Evolutionary conservation across 1,139 yeast species (phyloP), one percentile per base, ranked within the genome.

Genomic region (Scheffersomyces titani): DNA sequence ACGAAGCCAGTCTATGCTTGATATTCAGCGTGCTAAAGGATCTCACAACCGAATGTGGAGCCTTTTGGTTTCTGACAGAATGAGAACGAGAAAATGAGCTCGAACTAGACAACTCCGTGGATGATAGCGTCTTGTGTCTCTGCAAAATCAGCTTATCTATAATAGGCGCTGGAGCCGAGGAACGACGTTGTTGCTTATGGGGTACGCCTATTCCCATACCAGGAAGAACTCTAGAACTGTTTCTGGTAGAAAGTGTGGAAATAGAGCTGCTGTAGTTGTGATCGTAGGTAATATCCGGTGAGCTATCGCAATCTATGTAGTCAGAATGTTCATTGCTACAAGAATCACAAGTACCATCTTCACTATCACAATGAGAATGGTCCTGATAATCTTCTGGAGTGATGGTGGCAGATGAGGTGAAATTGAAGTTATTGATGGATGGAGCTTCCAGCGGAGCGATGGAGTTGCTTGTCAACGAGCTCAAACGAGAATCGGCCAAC

Each of bases 381-480:
- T 46, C 49, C 13, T 20, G 49, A 3, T 16, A 13, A 19, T n/a
- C 22, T 19, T 22, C 22, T 5, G 49, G 16, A 5, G 49, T 19
- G n/a, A 46, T 16, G 13, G 24, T 46, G 19, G 48, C 13, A 13
- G 49, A 46, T 16, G 49, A 46, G 16, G 49, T 22, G 22, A 46
- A 20, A 18, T 46, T 46, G 52, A 64, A 63, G 50, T 62, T 55
- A 50, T 59, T 61, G 36, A 61, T 54, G 3, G 62, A 58, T 13
- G 73, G 72, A 5, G 72, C 66, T 30, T 69, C 71, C 59, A 64
- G 60, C 1, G 73, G 72, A 11, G 75, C 63, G 18, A 73, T 64
- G 19, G 76, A 70, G 57, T 71, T 67, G 55, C 71, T 68, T 11
- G 82, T 77, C 62, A 78, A 64, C 21, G 81, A 76, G 61, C 79